A percentile compares a stretch with the other conserved stretches of the same genome.
phyloP scores from a whole-genome alignment of 2,329 filamentous ascomycete genomes.

The Amesomyces nigricolor region DNA sequence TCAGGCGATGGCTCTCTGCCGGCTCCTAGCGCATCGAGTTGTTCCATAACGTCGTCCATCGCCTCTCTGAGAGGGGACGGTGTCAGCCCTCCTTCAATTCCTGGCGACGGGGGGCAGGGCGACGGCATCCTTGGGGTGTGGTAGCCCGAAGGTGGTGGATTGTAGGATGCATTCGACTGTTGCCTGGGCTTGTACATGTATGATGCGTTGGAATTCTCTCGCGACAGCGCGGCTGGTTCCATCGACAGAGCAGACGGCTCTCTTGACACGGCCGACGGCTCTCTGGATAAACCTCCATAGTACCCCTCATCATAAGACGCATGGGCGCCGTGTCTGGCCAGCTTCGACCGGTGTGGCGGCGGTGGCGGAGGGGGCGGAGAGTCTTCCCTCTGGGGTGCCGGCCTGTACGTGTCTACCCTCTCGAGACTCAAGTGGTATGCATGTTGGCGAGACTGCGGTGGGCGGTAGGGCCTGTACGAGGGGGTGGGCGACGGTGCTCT shows the following conservation, averaged over 20 bases:
- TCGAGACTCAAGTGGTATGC: slow-evolving; percentile 21
- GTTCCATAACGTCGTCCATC: slow-evolving; percentile 98
- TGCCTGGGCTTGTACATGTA: slow-evolving; percentile 22
- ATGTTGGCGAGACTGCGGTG: slow-evolving; percentile 23
- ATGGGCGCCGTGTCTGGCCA: slow-evolving; percentile 29
- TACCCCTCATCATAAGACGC: slow-evolving; percentile 30
- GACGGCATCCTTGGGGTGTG: slow-evolving; percentile 55
- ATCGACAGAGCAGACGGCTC: slow-evolving; percentile 27
- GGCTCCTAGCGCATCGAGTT: slow-evolving; percentile 76
- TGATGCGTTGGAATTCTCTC: slow-evolving; percentile 32
- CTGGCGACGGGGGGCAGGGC: slow-evolving; percentile 63
- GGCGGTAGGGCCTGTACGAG: slow-evolving; percentile 26
- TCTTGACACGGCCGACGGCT: slow-evolving; percentile 17
- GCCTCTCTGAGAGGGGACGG: slow-evolving; percentile 89
- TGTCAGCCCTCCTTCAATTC: slow-evolving; percentile 61
- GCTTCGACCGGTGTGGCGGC: slow-evolving; percentile 61
- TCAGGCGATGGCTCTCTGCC: slow-evolving; percentile 48
- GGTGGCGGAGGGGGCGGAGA: slow-evolving; percentile 77
- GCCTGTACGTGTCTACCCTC: slow-evolving; percentile 7
- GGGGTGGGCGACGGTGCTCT: slow-evolving; percentile 24
- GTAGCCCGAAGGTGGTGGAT: slow-evolving; percentile 37
- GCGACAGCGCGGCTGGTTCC: slow-evolving; percentile 15
- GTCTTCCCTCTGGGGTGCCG: slow-evolving; percentile 32
- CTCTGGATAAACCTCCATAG: slow-evolving; percentile 12
- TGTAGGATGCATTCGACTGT: slow-evolving; percentile 32